These are phyloP conservation scores for Penicillium alfredii DNA, from an alignment of 495 filamentous ascomycete species.

Conservation along the genomic window DNA sequence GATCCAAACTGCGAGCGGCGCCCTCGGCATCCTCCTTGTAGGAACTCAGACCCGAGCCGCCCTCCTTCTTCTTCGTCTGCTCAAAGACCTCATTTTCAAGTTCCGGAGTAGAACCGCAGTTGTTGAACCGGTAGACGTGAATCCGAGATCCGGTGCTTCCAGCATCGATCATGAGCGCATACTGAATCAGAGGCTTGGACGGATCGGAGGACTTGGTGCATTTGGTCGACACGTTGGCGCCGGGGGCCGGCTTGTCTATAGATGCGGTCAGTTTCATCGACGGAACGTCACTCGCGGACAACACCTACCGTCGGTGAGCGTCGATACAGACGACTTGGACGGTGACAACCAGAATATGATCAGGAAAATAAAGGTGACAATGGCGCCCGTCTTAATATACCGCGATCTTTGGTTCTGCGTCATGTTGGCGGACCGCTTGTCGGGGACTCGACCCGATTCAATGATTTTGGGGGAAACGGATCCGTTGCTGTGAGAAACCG, in stretches of 20 bases:
- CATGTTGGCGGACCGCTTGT: constrained; percentile 42
- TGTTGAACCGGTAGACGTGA: constrained; percentile 98
- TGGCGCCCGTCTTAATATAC: constrained; percentile 75
- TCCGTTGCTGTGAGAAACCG: constrained; percentile 25
- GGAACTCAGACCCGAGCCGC: constrained; percentile 78
- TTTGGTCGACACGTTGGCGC: constrained; percentile 36
- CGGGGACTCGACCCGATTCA: constrained; percentile 9
- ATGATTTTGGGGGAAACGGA: constrained; percentile 9
- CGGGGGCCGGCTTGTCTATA: constrained; percentile 25
- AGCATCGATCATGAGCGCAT: constrained; percentile 97
- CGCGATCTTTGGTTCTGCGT: constrained; percentile 68
- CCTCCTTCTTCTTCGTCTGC: constrained; percentile 72
- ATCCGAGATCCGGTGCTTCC: constrained; percentile 97
- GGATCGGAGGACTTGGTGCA: constrained; percentile 77
- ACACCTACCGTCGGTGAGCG: constrained; percentile 37
- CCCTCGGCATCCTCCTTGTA: constrained; percentile 78
- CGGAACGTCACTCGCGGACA: neutral
- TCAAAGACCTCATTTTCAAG: constrained; percentile 87
- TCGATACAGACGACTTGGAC: constrained; percentile 31
- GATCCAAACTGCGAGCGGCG: constrained; percentile 83
- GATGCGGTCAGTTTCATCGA: constrained; percentile 8
- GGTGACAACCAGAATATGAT: constrained; percentile 72
- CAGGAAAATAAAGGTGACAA: constrained; percentile 67
- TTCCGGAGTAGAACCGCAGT: constrained; percentile 93
- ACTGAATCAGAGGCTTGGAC: constrained; percentile 90